phyloP scores from a whole-genome alignment of 2,329 filamentous ascomycete species.

The Sporothrix variecibatus region DNA sequence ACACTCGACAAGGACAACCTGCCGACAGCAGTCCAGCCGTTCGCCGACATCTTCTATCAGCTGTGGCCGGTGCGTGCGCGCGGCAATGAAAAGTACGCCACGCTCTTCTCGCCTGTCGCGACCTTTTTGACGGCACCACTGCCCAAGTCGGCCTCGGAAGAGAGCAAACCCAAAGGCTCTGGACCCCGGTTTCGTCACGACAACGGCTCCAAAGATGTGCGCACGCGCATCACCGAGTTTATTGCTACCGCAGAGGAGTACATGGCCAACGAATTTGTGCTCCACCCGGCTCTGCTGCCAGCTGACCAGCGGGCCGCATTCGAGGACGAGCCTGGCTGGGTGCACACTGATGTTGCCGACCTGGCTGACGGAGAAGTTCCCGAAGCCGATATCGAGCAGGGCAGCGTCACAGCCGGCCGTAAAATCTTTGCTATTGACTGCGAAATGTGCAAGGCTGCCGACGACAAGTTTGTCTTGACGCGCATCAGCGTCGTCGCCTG shows the following conservation, averaged over 20 bases:
- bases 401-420: conserved; percentile 80
- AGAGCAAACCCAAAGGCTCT: conserved; percentile 46
- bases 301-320: conserved; percentile 57
- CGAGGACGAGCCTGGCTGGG: conserved; percentile 71
- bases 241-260: conserved; percentile 73
- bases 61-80: conserved; percentile 88
- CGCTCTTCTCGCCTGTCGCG: conserved; percentile 83
- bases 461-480: conserved; percentile 78
- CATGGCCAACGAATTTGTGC: conserved; percentile 76
- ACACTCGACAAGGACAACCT: conserved; percentile 53
- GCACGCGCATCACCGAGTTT: conserved; percentile 81
- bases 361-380: conserved; percentile 68
- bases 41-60: conserved; percentile 81
- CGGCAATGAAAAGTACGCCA: conserved; percentile 75
- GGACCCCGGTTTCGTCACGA: conserved; percentile 48
- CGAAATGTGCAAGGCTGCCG: conserved; percentile 92
- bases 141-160: conserved; percentile 66
- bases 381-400: conserved; percentile 71
- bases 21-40: conserved; percentile 59
- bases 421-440: conserved; percentile 84
- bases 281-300: conserved; percentile 75
- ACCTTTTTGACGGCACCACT: conserved; percentile 77
- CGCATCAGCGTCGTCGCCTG: conserved; percentile 85
- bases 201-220: conserved; percentile 69
- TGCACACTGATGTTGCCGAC: conserved; percentile 70